Evolutionary conservation across 495 filamentous ascomycete species (phyloP), one percentile per base, ranked within the genome.

Genomic region (Baudoinia panamericana): DNA sequence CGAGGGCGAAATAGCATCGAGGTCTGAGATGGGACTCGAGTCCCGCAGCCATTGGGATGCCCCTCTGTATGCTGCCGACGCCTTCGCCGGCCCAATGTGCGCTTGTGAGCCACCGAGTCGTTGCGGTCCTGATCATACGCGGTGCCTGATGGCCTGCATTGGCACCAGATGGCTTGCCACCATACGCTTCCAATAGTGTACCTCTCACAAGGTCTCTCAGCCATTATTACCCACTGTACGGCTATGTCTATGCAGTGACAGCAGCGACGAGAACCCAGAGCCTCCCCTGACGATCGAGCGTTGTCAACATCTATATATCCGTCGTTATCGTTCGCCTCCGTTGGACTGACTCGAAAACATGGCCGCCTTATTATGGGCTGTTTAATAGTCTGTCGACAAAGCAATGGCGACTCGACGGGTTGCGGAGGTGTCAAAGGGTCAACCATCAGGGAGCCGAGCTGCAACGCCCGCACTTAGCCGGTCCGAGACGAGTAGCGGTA

Each of bases 101-200:
- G 22, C 19, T 18, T 19, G 36, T 27, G 28, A 17, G 25, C 19
- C 12, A 23, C 22, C 20, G 4, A 22, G 25, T 32, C 3, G 15
- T 9, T n/a, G n/a, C 23, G 7, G 25, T 30, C 9, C 24, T 26
- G 30, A 13, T 20, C 42, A 46, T 41, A 41, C 30, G 26, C 26
- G 24, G 3, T 50, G 40, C 46, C 47, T 41, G 35, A 46, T 17
- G 39, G 39, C 36, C 24, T 46, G 36, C 36, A 44, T 39, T 50
- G 47, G 34, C 23, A 39, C 13, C 34, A 3, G 36, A 19, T 10
- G 15, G 21, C 34, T 50, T 29, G 46, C 46, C 46, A 45, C 46
- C 15, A 23, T 23, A 27, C 21, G 8, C 41, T 40, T 27, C 46
- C 42, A 50, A 45, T 45, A 45, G 36, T 36, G 41, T 17, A 39